phyloP scores from a whole-genome alignment of 1,284 basidiomycete genomes.

The Waitea zeae region DNA sequence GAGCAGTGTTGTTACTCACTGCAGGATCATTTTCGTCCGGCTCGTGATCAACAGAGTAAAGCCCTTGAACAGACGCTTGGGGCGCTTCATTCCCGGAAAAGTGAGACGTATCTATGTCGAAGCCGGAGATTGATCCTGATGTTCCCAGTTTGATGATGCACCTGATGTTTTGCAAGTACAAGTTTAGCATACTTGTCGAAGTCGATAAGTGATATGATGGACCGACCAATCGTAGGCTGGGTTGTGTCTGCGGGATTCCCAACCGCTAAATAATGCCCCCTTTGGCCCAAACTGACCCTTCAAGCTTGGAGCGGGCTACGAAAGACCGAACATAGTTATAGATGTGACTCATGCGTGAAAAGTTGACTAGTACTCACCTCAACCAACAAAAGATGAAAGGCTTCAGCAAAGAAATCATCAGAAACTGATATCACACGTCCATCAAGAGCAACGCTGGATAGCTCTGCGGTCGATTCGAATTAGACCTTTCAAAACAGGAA shows the following conservation, averaged over 20 bases:
- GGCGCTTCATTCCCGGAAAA: slow-evolving; percentile 95
- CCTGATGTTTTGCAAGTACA: slow-evolving; percentile 25
- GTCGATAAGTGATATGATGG: background rate
- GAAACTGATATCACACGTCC: slow-evolving; percentile 64
- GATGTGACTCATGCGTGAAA: background rate
- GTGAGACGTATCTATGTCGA: slow-evolving; percentile 92
- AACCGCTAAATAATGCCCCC: slow-evolving; percentile 88
- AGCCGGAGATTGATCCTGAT: slow-evolving; percentile 61
- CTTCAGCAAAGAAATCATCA: slow-evolving; percentile 93
- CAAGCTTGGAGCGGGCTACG: slow-evolving; percentile 60
- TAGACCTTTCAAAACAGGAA: too few species aligned
- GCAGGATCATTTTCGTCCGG: slow-evolving; percentile 22
- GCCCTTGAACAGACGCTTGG: slow-evolving; percentile 53
- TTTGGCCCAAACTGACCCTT: slow-evolving; percentile 95
- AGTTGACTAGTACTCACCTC: slow-evolving; percentile 32
- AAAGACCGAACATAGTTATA: background rate
- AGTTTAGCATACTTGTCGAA: background rate
- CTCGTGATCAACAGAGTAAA: slow-evolving; percentile 27
- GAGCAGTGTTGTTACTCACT: background rate
- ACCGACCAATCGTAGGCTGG: slow-evolving; percentile 76
- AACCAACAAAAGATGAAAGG: slow-evolving; percentile 69
- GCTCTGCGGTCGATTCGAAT: too few species aligned
- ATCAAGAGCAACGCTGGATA: slow-evolving; percentile 79
- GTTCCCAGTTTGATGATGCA: slow-evolving; percentile 84
- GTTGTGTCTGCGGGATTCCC: slow-evolving; percentile 90